phyloP scores from a whole-genome alignment of 2,329 filamentous ascomycete species.

The Cladosporium sp. region DNA sequence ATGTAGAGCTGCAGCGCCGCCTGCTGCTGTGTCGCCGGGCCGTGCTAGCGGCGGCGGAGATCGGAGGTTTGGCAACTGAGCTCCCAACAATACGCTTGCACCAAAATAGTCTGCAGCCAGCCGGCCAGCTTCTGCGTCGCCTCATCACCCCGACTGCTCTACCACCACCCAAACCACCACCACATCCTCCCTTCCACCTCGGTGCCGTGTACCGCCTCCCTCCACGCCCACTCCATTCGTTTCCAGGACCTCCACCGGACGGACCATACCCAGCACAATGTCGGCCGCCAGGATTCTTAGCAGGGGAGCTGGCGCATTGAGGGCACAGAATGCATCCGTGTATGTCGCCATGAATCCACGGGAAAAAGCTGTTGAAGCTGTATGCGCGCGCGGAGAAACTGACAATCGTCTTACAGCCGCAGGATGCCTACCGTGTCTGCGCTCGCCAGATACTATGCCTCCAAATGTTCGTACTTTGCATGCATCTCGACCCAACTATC shows the following conservation, averaged over 20 bases:
- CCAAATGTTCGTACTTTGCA: slow-evolving; percentile 54
- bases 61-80: neutral
- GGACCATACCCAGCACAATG: neutral
- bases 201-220: slow-evolving; percentile 1
- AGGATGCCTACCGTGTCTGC: slow-evolving; percentile 53
- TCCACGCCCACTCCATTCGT: slow-evolving; percentile 12
- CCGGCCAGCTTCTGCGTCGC: too few species aligned
- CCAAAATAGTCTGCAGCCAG: too few species aligned
- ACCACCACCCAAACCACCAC: neutral
- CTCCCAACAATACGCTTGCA: slow-evolving; percentile 4
- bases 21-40: too few species aligned
- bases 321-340: slow-evolving; percentile 31
- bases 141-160: neutral
- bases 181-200: neutral
- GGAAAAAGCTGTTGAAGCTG: neutral
- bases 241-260: neutral
- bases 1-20: too few species aligned
- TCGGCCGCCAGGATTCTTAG: slow-evolving; percentile 23
- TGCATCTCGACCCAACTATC: slow-evolving; percentile 3
- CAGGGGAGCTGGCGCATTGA: slow-evolving; percentile 27
- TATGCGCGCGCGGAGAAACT: neutral
- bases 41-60: neutral
- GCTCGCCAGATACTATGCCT: slow-evolving; percentile 64
- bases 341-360: slow-evolving; percentile 20
- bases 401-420: neutral